Conservation (phyloP, 1,284 basidiomycete species). For the Ganoderma meredithae region DNA sequence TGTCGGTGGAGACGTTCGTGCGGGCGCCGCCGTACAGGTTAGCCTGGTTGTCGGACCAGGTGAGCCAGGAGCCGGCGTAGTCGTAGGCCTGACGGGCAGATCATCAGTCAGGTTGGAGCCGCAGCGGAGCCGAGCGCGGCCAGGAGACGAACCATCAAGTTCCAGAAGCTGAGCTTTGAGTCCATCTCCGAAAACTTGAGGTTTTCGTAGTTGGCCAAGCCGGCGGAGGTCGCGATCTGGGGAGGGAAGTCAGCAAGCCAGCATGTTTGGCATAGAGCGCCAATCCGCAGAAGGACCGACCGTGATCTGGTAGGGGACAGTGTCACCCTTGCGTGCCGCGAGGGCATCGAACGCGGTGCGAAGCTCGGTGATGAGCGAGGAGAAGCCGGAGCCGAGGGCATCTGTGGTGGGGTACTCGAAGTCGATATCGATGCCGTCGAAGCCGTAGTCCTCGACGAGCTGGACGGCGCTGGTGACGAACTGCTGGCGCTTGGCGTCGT, state of each 20-base stretch:
- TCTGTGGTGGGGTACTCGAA: slow-evolving; percentile 67
- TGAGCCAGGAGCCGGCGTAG: slow-evolving; percentile 76
- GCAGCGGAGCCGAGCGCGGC: not conserved
- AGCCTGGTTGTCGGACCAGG: slow-evolving; percentile 80
- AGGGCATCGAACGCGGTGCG: slow-evolving; percentile 63
- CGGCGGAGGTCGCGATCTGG: slow-evolving; percentile 63
- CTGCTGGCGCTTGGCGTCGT: slow-evolving; percentile 59
- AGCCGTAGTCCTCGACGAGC: slow-evolving; percentile 85
- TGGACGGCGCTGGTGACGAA: slow-evolving; percentile 80
- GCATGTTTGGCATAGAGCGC: not conserved
- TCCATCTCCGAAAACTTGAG: slow-evolving; percentile 81
- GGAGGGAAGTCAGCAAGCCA: not conserved
- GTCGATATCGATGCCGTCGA: slow-evolving; percentile 86
- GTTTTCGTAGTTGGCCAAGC: slow-evolving; percentile 69
- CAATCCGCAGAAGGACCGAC: slow-evolving; percentile 38
- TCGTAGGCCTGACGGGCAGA: slow-evolving; percentile 68
- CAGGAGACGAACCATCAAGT: slow-evolving; percentile 76
- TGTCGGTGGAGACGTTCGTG: slow-evolving; percentile 74
- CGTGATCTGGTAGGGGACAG: slow-evolving; percentile 63
- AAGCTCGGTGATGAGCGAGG: slow-evolving; percentile 62
- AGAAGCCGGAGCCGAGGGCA: slow-evolving; percentile 63
- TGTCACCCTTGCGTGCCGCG: slow-evolving; percentile 63
- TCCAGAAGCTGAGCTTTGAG: slow-evolving; percentile 82
- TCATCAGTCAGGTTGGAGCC: not conserved
- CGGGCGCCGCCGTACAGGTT: slow-evolving; percentile 76